Evolutionary conservation across 192 early-diverging fungal species (phyloP), one percentile per base, ranked within the genome.

Genomic region (Neocallimastix lanati): DNA sequence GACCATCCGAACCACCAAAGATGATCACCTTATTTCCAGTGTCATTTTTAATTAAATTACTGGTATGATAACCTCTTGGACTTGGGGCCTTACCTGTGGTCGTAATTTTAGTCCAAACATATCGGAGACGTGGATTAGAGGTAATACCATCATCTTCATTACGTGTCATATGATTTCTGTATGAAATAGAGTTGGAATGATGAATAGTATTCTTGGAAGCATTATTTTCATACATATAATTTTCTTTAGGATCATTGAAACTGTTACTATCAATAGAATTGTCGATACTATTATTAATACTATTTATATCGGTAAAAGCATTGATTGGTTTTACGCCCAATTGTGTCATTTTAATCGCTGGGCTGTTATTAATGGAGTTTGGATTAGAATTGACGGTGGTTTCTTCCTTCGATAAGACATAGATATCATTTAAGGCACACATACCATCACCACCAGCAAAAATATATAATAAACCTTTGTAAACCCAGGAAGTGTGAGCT

Each of bases 391-490:
- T n/a, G 3, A 11, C 30, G 11, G 14, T 4, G 4, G 16, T 15
- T 21, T 67, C 50, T 27, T 67, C 50, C 9, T 27, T 67, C 0
- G 50, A 11, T 67, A 67, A 67, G 14, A 83, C 82, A 85, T 91
- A 93, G 28, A 95, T 84, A 82, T 96, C 95, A 79, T 92, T 89
- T 28, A 96, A 83, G 2, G 95, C 93, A n/a, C 87, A 87, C 29
- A 89, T 86, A 4, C 95, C 95, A 82, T 96, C 94, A 35, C 95
- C 95, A 25, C 95, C 95, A 40, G 93, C 95, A 84, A 94, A 93
- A 50, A 96, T 84, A 58, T 95, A 94, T 38, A 96, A 87, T 27
- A 85, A 86, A 18, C 90, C 90, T 77, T 92, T 86, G 82, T 92
- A 93, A 78, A 92, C 90, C 85, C 92, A 95, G 14, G 92, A 92